Conservation (phyloP, 805 yeast genomes). For the Candida ipomoeae region DNA sequence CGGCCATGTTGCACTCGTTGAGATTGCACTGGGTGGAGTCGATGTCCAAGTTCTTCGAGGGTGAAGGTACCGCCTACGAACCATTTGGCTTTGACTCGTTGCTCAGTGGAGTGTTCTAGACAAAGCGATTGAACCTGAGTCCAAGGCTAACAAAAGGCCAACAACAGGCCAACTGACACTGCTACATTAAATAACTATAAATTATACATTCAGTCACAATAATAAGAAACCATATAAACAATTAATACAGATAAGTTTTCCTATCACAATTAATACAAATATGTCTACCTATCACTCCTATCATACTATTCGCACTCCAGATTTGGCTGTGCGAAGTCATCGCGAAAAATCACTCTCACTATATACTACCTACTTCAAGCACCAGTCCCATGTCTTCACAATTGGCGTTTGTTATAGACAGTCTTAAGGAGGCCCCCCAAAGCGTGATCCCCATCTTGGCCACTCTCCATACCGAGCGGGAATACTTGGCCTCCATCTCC, state of each 20-base stretch:
- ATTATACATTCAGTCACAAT: too few relatives aligned
- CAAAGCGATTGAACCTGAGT: too few relatives aligned
- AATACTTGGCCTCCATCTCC: constrained; percentile 39
- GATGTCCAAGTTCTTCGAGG: constrained; percentile 96
- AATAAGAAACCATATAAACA: too few relatives aligned
- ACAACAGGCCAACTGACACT: too few relatives aligned
- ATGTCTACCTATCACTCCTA: too few relatives aligned
- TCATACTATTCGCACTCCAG: too few relatives aligned
- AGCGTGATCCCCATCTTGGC: constrained; percentile 30
- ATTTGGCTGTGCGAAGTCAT: not conserved
- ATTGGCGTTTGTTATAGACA: constrained; percentile 23
- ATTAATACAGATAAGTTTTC: too few relatives aligned
- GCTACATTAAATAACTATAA: too few relatives aligned
- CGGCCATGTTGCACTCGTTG: constrained; percentile 98
- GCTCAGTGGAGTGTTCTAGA: constrained; percentile 14
- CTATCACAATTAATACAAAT: too few relatives aligned
- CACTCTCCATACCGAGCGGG: constrained; percentile 25
- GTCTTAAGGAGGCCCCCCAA: constrained; percentile 21
- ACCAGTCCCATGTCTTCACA: constrained; percentile 20
- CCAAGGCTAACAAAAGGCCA: too few relatives aligned
- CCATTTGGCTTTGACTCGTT: constrained; percentile 67
- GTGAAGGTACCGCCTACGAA: constrained; percentile 87
- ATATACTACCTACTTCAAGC: not conserved
- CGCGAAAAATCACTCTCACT: not conserved
- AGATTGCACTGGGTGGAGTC: constrained; percentile 99